Percentiles rank a stretch among this genome's conserved stretches.
These are phyloP conservation scores for Trichomonascaceae sp. DNA, from an alignment of 1,139 yeast species.

Conservation along the genomic window DNA sequence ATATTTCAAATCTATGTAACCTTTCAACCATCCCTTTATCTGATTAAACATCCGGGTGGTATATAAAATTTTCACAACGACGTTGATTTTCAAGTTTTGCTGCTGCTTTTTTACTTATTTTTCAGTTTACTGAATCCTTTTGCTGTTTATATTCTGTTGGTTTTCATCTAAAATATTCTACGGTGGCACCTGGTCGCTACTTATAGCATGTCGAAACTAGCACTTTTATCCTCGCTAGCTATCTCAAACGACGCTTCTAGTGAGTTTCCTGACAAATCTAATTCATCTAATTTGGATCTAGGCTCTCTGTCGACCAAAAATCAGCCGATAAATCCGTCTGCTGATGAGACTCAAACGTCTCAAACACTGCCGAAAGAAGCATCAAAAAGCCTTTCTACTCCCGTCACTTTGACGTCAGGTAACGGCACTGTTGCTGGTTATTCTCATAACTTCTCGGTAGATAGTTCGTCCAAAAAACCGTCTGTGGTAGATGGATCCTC, in stretches of 20 bases:
- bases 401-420: constrained; percentile 2
- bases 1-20: neutral
- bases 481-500: neutral
- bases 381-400: neutral
- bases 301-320: neutral
- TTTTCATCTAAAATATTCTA: neutral
- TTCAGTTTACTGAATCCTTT: neutral
- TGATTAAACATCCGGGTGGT: neutral
- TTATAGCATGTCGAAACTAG: constrained; percentile 22
- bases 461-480: neutral
- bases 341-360: neutral
- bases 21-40: neutral
- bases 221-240: constrained; percentile 22
- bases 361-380: neutral
- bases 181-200: neutral
- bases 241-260: constrained; percentile 6
- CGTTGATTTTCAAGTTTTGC: neutral
- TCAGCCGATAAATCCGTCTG: neutral
- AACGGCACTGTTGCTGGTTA: constrained; percentile 7
- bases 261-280: neutral
- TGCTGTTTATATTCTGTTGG: neutral
- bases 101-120: neutral
- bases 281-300: neutral
- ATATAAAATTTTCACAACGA: neutral
- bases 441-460: constrained; percentile 3